Percentiles rank a stretch among this genome's conserved stretches.
Evolutionary conservation across 345 rosid genomes (phyloP).

Genomic region (Cardamine chenopodiifolia): DNA sequence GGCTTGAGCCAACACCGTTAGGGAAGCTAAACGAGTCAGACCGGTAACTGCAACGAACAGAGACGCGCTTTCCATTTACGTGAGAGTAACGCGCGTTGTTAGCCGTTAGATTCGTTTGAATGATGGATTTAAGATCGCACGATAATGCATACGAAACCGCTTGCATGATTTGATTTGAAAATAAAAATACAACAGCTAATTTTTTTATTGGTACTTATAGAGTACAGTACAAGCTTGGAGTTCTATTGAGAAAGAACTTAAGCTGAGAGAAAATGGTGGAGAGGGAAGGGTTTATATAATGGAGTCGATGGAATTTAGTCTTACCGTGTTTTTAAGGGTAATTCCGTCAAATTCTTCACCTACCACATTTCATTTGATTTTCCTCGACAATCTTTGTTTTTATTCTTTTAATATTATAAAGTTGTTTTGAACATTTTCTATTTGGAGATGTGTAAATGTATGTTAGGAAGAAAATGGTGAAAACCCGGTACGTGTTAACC

Average conservation of each 20-base stretch:
- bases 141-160: conserved; percentile 46
- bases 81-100: conserved; percentile 24
- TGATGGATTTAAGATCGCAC: conserved; percentile 20
- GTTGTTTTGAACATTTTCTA: not conserved
- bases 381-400: not conserved
- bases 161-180: conserved; percentile 46
- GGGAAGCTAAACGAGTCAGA: conserved; percentile 57
- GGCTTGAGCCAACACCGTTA: conserved; percentile 56
- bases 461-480: conserved; percentile 1
- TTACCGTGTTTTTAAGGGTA: conserved; percentile 36
- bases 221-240: conserved; percentile 36
- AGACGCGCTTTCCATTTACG: conserved; percentile 14
- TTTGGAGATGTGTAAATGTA: not conserved
- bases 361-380: conserved; percentile 37
- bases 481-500: conserved; percentile 33
- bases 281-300: conserved; percentile 33
- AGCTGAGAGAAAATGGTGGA: conserved; percentile 37
- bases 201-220: not conserved
- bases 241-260: conserved; percentile 36
- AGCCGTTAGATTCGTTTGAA: conserved; percentile 34
- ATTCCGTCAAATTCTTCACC: conserved; percentile 40
- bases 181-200: not conserved
- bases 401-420: conserved; percentile 14
- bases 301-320: conserved; percentile 18
- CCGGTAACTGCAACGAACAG: conserved; percentile 45